Evolutionary conservation across 768 basidiomycete species (phyloP).

Genomic region (Vishniacozyma victoriae): DNA sequence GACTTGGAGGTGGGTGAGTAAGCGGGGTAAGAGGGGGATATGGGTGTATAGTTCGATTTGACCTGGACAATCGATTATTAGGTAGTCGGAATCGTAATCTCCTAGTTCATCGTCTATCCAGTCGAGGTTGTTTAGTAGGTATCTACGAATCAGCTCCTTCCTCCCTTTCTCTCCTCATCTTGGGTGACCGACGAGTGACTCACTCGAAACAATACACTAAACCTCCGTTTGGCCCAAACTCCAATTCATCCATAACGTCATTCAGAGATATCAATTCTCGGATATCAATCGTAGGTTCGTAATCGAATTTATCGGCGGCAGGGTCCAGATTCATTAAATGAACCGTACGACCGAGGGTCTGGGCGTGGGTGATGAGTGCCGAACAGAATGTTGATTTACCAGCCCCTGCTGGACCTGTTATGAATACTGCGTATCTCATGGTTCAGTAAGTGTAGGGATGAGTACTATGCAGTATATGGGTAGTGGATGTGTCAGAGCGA

Average conservation of each 20-base stretch:
- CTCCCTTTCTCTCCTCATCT: background rate
- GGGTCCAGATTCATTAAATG: slow-evolving; percentile 98
- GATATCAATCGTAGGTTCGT: slow-evolving; percentile 89
- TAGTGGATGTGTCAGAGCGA: too few relatives aligned
- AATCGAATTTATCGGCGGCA: slow-evolving; percentile 87
- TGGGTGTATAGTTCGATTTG: slow-evolving; percentile 99
- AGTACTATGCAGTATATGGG: too few relatives aligned
- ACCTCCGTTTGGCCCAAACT: slow-evolving; percentile 94
- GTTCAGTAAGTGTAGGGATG: background rate
- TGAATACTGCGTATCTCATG: slow-evolving; percentile 48
- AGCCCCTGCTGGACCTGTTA: slow-evolving; percentile 86
- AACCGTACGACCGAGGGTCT: slow-evolving; percentile 68
- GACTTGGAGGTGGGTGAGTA: slow-evolving; percentile 63
- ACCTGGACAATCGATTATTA: slow-evolving; percentile 49
- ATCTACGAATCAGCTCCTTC: slow-evolving; percentile 55
- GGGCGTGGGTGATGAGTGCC: slow-evolving; percentile 82
- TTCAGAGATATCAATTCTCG: slow-evolving; percentile 82
- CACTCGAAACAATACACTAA: slow-evolving; percentile 99
- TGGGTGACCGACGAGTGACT: slow-evolving; percentile 47
- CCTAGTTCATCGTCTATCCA: slow-evolving; percentile 97
- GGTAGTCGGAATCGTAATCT: slow-evolving; percentile 90
- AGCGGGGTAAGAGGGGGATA: slow-evolving; percentile 87
- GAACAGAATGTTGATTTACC: slow-evolving; percentile 93
- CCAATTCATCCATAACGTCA: slow-evolving; percentile 92
- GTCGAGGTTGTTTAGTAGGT: slow-evolving; percentile 92